Base-by-base conservation (phyloP, 2,329 filamentous ascomycete species). In the Tolypocladium amazonense region DNA sequence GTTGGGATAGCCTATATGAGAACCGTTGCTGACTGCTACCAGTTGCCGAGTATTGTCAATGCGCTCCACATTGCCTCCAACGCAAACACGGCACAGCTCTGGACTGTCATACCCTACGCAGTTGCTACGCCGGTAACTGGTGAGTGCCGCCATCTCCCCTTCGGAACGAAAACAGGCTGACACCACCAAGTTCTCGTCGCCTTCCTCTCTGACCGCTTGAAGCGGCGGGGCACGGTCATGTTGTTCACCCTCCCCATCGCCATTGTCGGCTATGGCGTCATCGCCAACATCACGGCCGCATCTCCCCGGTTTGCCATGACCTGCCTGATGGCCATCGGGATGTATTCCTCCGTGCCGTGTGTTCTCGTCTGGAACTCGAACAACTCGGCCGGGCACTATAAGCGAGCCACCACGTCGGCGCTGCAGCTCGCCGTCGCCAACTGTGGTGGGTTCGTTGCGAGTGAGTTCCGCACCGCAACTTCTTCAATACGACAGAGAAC, bases 371-470 rank as follows among this genome's bases (percentile, higher is more conserved):
- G 86, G 85, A 81, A 85, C 62, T 82, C 82, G 2, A 88, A 88
- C 67, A 88, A 88, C 68, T 85, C 81, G 0, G 84, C 85, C 0
- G 85, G 83, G 0, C 86, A 89, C 67, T 89, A 88, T 67, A 89
- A 89, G 69, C 75, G 87, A 18, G 86, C 87, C 0, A 88, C 86
- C 0, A 86, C 86, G 0, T 82, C 81, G 1, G 87, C 82, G 0
- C 66, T 88, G 64, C 86, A 89, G 69, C 75, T 89, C 33, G 81
- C 82, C 1, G 82, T 88, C 64, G 86, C 86, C 0, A 89, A 89
- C 63, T 81, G 79, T 9, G 86, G 86, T 54, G 86, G 86, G 0
- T 87, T 88, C 64, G 84, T 88, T 2, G 82, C 85, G 0, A 83
- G 80, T 78, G 65, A 64, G 76, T 68, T 20, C 9, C 4, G 12